Evolutionary conservation across 148 eudicot genomes (phyloP), one percentile per base, ranked within the genome.

Genomic region (Heliamphora exappendiculata): DNA sequence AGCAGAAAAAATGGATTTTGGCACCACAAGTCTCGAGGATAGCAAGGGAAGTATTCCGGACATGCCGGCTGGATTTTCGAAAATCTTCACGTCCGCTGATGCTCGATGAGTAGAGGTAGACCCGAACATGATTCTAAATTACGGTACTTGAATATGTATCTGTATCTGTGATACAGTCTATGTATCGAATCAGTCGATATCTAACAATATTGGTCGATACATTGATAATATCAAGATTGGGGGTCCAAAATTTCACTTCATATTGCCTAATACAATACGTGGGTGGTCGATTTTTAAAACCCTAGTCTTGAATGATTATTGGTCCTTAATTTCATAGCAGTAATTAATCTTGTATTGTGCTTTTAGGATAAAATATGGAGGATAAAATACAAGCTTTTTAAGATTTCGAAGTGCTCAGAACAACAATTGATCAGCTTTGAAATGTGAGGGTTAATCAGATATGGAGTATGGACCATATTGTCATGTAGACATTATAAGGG

Each of bases 21-120:
- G 86, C 12, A 63, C 71, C 50, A 47, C 82, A 7, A 83, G 83
- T 70, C 70, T 83, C 3, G 72, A 84, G 37, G 88, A 88, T 62
- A 89, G 90, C 81, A 83, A 82, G 64, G 91, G 90, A 60, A 91
- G 97, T 78, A 86, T 88, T 33, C 93, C 93, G 16, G 83, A 84
- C 5, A 81, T 82, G 81, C 93, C 93, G 20, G 79, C 84, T 26
- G 96, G 93, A 36, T 88, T 91, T 69, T 87, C 87, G 0, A 90
- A 86, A 63, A 86, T 91, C n/a, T 89, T 91, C 70, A 87, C 89
- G 20, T 88, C 93, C 34, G 87, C 84, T 55, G 91, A 91, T 79
- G 93, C 86, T 14, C 82, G 97, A 74, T 91, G 70, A 81, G 58
- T 8, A n/a, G 29, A 59, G 39, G 75, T n/a, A 22, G n/a, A n/a